Conservation (phyloP, 768 basidiomycete genomes). For the Hemileccinum impolitum region DNA sequence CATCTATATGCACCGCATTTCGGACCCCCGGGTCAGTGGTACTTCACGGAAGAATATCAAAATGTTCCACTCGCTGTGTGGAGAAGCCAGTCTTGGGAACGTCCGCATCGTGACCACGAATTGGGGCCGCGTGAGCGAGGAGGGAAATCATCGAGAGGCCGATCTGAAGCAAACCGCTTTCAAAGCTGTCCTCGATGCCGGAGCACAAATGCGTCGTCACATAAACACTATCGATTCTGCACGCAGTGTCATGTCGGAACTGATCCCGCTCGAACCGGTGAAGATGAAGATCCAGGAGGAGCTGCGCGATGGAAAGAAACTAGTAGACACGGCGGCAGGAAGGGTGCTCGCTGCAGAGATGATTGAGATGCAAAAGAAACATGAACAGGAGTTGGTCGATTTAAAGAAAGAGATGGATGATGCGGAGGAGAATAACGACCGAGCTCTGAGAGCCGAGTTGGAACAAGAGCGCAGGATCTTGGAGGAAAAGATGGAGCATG, state of each 20-base stretch:
- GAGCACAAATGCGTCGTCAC: slow-evolving; percentile 40
- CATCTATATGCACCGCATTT: slow-evolving; percentile 47
- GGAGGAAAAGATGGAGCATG: not conserved
- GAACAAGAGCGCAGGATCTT: not conserved
- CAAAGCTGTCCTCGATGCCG: slow-evolving; percentile 40
- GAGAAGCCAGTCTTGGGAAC: slow-evolving; percentile 37
- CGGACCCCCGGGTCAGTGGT: slow-evolving; percentile 41
- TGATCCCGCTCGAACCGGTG: slow-evolving; percentile 35
- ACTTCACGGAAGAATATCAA: slow-evolving; percentile 39
- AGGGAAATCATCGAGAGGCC: slow-evolving; percentile 25
- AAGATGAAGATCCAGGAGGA: slow-evolving; percentile 47
- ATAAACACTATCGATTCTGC: slow-evolving; percentile 38
- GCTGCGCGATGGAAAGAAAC: slow-evolving; percentile 38
- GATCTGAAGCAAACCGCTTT: slow-evolving; percentile 38
- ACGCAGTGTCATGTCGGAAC: slow-evolving; percentile 35
- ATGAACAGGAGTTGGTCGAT: slow-evolving; percentile 36
- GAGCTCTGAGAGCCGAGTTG: not conserved
- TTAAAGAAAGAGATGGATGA: slow-evolving; percentile 41
- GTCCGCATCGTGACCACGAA: slow-evolving; percentile 46
- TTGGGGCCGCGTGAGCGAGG: slow-evolving; percentile 36
- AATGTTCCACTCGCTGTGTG: slow-evolving; percentile 46
- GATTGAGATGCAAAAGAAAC: slow-evolving; percentile 39
- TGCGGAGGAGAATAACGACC: slow-evolving; percentile 26
- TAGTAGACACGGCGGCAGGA: slow-evolving; percentile 45
- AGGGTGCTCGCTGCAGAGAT: slow-evolving; percentile 42